Base-by-base conservation (phyloP, 2,329 filamentous ascomycete species). In the Coniochaeta sp. region DNA sequence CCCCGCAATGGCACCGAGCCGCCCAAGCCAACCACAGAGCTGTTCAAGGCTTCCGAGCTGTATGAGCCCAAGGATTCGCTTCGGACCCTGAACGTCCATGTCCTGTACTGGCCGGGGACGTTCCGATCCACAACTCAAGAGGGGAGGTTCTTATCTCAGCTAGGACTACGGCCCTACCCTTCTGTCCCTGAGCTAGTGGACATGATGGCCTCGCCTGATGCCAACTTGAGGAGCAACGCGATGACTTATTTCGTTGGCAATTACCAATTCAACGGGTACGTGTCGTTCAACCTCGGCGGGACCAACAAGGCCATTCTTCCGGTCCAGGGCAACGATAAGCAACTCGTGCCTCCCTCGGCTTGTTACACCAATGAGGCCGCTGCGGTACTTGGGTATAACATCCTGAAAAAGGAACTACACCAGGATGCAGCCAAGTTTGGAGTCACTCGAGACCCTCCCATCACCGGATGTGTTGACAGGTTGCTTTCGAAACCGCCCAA, bases 301-400 rank as follows among this genome's bases (percentile, higher is more conserved):
- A 77, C 77, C 14, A 73, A 68, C 24, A 78, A 78, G 54, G 70
- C 79, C 1, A 87, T 90, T 54, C 70, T 97, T 32, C 91, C 91
- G 1, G 70, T 95, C 1, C 79, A 91, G 58, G 84, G 82, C 14
- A 78, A 79, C n/a, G 71, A 76, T 3, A 77, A 82, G 51, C 72
- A 74, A 32, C 73, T 96, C 26, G 87, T 90, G 1, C 71, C 78
- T 1, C 91, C 92, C 0, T 81, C 79, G 1, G 80, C 84, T 53
- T 96, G 91, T 62, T 99, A 89, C 63, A 90, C 85, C 1, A 92
- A 97, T 58, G 81, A 86, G 33, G 79, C 79, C 38, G 88, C 89
- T 20, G 77, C 85, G 1, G 75, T 95, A 4, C 76, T 99, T 50
- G 89, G 89, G 0, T 97, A 95, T 61, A 76, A 84, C 24, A 86